Evolutionary conservation across 164 flowering plant genomes (phyloP).

Genomic region (Vitis rupestris): DNA sequence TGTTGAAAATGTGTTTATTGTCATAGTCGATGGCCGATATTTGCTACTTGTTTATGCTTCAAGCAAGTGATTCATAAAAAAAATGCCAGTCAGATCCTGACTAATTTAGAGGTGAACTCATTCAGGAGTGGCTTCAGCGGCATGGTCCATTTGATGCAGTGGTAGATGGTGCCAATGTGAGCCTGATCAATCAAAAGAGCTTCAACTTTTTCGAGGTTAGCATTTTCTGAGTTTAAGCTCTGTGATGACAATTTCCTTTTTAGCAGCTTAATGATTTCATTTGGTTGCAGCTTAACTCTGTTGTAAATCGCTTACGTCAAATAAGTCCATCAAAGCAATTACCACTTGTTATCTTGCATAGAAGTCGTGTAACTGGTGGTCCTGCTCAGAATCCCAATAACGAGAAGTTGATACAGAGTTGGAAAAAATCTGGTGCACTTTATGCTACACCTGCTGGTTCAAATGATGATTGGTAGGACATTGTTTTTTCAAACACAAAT

Average conservation of each 20-base stretch:
- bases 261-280: constrained; percentile 6
- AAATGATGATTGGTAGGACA: constrained; percentile 88
- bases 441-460: constrained; percentile 86
- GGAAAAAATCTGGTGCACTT: constrained; percentile 71
- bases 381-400: constrained; percentile 57
- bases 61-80: constrained; percentile 1
- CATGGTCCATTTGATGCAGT: constrained; percentile 98
- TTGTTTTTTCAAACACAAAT: too few relatives aligned
- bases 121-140: constrained; percentile 83
- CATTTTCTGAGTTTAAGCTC: not conserved
- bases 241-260: not conserved
- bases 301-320: constrained; percentile 52
- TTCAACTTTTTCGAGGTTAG: constrained; percentile 71
- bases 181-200: constrained; percentile 37
- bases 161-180: constrained; percentile 91
- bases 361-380: constrained; percentile 61
- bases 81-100: constrained; percentile 11
- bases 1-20: too few relatives aligned
- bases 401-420: constrained; percentile 55
- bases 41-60: constrained; percentile 11
- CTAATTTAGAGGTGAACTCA: constrained; percentile 25
- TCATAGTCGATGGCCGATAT: constrained; percentile 2
- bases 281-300: constrained; percentile 57
- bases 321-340: constrained; percentile 66
- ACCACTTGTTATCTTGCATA: constrained; percentile 81